Conservation (phyloP, 2,329 filamentous ascomycete genomes). For the Penicillium thymicola region DNA sequence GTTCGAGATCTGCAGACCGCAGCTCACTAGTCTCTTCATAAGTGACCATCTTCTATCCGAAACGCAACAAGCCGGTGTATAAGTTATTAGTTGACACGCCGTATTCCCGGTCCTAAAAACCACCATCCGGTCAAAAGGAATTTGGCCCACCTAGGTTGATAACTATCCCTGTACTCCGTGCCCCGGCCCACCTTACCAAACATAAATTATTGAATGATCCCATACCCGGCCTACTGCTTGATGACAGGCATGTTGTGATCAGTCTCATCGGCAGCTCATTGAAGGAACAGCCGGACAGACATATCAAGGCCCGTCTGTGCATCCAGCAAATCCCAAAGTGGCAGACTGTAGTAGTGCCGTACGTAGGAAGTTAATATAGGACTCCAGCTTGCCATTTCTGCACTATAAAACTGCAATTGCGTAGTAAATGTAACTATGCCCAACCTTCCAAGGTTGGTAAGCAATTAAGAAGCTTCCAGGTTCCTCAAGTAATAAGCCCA, state of each 20-base stretch:
- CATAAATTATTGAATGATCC: constrained; percentile 47
- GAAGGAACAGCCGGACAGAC: constrained; percentile 42
- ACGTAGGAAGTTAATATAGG: constrained; percentile 23
- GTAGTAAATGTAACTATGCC: constrained; percentile 13
- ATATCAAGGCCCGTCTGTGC: constrained; percentile 36
- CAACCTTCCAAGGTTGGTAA: no score
- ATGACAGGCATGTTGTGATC: constrained; percentile 30
- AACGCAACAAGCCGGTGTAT: constrained; percentile 44
- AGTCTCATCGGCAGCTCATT: constrained; percentile 25
- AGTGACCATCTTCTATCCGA: constrained; percentile 41
- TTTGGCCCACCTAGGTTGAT: no score
- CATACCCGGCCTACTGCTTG: constrained; percentile 32
- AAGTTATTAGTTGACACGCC: constrained; percentile 32
- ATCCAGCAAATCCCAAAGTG: constrained; percentile 38
- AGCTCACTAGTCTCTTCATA: constrained; percentile 34
- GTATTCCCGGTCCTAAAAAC: constrained; percentile 41
- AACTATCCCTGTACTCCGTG: no score
- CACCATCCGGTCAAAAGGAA: constrained; percentile 43
- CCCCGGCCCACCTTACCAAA: constrained; percentile 40
- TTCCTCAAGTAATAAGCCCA: no score
- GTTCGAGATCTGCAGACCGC: constrained; percentile 40
- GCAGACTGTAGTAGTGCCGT: constrained; percentile 38
- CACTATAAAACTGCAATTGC: constrained; percentile 39
- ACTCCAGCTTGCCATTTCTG: constrained; percentile 43
- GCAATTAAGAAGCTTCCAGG: no score